Conservation (phyloP, 306 rosid species). For the Psophocarpus tetragonolobus region DNA sequence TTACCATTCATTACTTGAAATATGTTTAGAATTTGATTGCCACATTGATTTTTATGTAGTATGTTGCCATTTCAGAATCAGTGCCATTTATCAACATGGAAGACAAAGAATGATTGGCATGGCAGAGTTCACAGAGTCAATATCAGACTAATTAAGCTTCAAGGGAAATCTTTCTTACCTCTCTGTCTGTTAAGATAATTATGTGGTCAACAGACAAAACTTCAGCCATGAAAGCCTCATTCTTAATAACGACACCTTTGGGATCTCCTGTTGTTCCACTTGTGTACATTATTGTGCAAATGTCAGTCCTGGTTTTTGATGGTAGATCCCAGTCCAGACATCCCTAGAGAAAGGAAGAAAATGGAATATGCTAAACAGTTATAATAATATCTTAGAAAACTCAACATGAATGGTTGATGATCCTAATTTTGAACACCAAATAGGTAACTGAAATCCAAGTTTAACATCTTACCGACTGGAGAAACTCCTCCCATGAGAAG, state of each 20-base stretch:
- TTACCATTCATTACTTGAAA: not conserved
- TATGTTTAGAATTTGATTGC: not conserved
- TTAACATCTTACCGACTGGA: constrained; percentile 56
- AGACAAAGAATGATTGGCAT: not conserved
- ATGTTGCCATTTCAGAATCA: not conserved
- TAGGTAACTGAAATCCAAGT: not conserved
- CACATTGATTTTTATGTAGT: not conserved
- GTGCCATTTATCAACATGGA: not conserved
- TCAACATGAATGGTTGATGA: not conserved
- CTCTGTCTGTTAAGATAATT: constrained; percentile 67
- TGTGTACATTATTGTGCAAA: constrained; percentile 93
- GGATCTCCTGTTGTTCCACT: constrained; percentile 99
- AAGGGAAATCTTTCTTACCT: constrained; percentile 53
- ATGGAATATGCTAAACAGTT: not conserved
- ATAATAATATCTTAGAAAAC: not conserved
- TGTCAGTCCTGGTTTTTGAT: constrained; percentile 56
- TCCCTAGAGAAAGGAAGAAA: constrained; percentile 51
- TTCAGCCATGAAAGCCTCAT: constrained; percentile 78
- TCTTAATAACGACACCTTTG: constrained; percentile 78
- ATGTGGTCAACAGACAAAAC: constrained; percentile 81
- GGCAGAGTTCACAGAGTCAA: not conserved
- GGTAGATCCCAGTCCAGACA: constrained; percentile 65
- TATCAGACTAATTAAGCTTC: constrained; percentile 1
- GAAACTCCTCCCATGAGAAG: constrained; percentile 90
- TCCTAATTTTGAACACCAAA: not conserved